Percentiles rank a stretch among this genome's conserved stretches.
These are phyloP conservation scores for Mycena citricolor DNA, from an alignment of 1,284 basidiomycete species.

Conservation along the genomic window DNA sequence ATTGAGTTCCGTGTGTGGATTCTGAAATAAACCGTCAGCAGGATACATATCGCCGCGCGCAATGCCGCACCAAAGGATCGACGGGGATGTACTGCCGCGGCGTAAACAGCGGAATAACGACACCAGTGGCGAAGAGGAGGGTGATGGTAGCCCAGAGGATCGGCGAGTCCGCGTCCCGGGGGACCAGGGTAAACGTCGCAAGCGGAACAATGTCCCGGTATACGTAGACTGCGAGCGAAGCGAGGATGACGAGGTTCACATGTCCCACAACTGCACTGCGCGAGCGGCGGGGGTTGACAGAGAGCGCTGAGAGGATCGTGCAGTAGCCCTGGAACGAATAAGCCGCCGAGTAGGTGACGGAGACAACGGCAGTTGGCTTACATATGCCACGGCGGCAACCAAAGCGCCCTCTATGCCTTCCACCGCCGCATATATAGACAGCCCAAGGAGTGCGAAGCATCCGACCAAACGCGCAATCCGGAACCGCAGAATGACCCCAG, in stretches of 20 bases:
- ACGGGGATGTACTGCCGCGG: constrained; percentile 31
- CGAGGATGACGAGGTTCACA: constrained; percentile 38
- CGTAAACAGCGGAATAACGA: constrained; percentile 30
- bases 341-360: too few relatives aligned
- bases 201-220: constrained; percentile 67
- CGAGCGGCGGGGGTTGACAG: too few relatives aligned
- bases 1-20: constrained; percentile 47
- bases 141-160: constrained; percentile 30
- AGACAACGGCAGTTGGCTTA: too few relatives aligned
- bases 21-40: constrained; percentile 25
- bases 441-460: too few relatives aligned
- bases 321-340: too few relatives aligned
- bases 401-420: too few relatives aligned
- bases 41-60: constrained; percentile 17
- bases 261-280: too few relatives aligned
- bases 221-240: constrained; percentile 43
- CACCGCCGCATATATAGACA: too few relatives aligned
- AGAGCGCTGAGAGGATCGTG: too few relatives aligned
- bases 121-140: constrained; percentile 24
- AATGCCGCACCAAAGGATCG: constrained; percentile 36
- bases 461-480: too few relatives aligned
- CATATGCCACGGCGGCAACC: too few relatives aligned
- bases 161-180: constrained; percentile 30
- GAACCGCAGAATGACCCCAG: too few relatives aligned
- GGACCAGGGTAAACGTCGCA: constrained; percentile 42